These are phyloP conservation scores for Candida pseudoviswanathii DNA, from an alignment of 1,139 yeast genomes.

Conservation along the genomic window DNA sequence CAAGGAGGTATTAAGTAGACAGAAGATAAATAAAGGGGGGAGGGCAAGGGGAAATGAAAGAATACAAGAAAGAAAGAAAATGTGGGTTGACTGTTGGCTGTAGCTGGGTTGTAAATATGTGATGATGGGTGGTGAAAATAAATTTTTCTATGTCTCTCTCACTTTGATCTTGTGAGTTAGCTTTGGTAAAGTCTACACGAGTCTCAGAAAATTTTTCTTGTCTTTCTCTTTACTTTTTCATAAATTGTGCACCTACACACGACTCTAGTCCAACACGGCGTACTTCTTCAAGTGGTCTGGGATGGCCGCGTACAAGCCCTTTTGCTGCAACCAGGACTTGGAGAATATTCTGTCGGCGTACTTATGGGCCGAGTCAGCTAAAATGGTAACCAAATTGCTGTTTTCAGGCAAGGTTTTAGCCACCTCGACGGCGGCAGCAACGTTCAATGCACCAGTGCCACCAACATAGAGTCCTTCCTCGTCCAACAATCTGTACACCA, in stretches of 20 bases:
- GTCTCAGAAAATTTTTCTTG: constrained; percentile 1
- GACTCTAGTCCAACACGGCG: constrained; percentile 37
- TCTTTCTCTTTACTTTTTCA: constrained; percentile 1
- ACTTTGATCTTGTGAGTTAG: background rate
- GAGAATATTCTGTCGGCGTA: constrained; percentile 82
- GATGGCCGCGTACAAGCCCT: constrained; percentile 63
- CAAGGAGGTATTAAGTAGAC: background rate
- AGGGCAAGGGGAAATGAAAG: background rate
- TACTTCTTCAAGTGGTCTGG: constrained; percentile 76
- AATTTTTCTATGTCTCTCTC: background rate
- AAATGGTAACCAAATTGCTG: constrained; percentile 78
- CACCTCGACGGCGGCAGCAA: constrained; percentile 75
- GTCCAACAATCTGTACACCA: constrained; percentile 80
- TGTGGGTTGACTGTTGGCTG: background rate
- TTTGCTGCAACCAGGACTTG: constrained; percentile 71
- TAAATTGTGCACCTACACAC: constrained; percentile 1
- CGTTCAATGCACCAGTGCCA: constrained; percentile 82
- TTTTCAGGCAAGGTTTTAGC: constrained; percentile 80
- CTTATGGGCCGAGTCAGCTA: constrained; percentile 89
- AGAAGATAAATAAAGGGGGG: background rate
- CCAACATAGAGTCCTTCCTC: constrained; percentile 93
- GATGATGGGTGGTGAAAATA: background rate
- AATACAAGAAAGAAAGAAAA: constrained; percentile 1
- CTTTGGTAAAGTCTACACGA: constrained; percentile 1
- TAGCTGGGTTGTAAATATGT: background rate